Evolutionary conservation across 2,329 filamentous ascomycete genomes (phyloP).

Genomic region (Thielaviopsis populi): DNA sequence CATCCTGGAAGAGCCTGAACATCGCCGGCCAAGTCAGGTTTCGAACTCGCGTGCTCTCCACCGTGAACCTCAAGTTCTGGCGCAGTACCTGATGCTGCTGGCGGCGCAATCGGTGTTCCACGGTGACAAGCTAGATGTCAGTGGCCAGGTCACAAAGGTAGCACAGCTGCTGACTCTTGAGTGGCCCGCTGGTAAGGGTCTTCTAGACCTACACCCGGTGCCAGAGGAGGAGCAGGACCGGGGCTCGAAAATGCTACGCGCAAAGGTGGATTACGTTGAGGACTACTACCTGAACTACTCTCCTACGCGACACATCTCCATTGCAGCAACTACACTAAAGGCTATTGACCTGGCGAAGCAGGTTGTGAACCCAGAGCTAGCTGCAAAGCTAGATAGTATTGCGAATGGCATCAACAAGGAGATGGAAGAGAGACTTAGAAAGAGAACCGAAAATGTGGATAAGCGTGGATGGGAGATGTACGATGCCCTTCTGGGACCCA

Average conservation of each 20-base stretch:
- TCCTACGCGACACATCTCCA: slow-evolving; percentile 23
- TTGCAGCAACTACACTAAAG: slow-evolving; percentile 27
- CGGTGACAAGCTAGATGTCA: slow-evolving; percentile 22
- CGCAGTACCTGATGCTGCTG: slow-evolving; percentile 30
- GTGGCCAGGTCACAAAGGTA: slow-evolving; percentile 26
- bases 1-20: slow-evolving; percentile 31
- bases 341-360: slow-evolving; percentile 33
- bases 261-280: slow-evolving; percentile 17
- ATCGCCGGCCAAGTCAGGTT: slow-evolving; percentile 21
- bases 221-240: slow-evolving; percentile 6
- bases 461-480: slow-evolving; percentile 15
- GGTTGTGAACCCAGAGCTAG: slow-evolving; percentile 27
- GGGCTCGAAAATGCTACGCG: slow-evolving; percentile 19
- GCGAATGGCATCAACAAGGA: slow-evolving; percentile 27
- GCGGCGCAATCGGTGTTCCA: slow-evolving; percentile 27
- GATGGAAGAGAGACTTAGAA: slow-evolving; percentile 23
- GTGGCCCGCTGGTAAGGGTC: slow-evolving; percentile 29
- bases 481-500: slow-evolving; percentile 14
- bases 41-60: slow-evolving; percentile 22
- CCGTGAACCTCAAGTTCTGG: slow-evolving; percentile 31
- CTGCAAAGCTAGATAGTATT: slow-evolving; percentile 27
- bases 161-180: slow-evolving; percentile 26
- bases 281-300: slow-evolving; percentile 26
- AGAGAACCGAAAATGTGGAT: slow-evolving; percentile 14
- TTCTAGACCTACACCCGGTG: slow-evolving; percentile 26